These are phyloP conservation scores for Tulasnella sp. DNA, from an alignment of 768 basidiomycete genomes.

Conservation along the genomic window DNA sequence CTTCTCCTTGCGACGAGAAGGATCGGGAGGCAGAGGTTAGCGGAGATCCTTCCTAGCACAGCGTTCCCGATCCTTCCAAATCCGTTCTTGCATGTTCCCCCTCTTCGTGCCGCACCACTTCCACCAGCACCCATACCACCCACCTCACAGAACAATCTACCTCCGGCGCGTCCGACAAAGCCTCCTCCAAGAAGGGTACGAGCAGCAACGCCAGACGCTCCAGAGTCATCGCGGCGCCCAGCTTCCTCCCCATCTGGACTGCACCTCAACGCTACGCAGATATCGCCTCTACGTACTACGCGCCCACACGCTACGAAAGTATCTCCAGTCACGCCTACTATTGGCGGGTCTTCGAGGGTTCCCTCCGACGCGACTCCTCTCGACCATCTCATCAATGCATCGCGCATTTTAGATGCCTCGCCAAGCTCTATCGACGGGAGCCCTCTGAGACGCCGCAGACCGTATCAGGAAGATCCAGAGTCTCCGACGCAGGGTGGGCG, in stretches of 20 bases:
- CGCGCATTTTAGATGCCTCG: background rate
- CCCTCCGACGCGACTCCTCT: background rate
- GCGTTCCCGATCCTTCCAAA: background rate
- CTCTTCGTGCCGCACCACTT: background rate
- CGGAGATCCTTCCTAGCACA: background rate
- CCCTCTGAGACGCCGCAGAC: too few relatives aligned
- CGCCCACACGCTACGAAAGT: too few relatives aligned
- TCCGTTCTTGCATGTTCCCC: background rate
- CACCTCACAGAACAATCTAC: background rate
- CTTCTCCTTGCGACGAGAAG: conserved; percentile 17
- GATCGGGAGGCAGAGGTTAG: conserved; percentile 11
- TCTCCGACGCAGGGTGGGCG: too few relatives aligned
- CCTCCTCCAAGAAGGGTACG: background rate
- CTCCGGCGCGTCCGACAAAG: background rate
- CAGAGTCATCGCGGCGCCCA: too few relatives aligned
- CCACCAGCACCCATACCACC: background rate
- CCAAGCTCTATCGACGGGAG: too few relatives aligned
- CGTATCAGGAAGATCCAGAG: too few relatives aligned
- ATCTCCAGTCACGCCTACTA: too few relatives aligned
- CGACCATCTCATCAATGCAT: conserved; percentile 16
- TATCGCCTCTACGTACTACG: too few relatives aligned
- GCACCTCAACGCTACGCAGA: background rate
- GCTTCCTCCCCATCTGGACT: too few relatives aligned
- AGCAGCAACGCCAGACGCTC: too few relatives aligned
- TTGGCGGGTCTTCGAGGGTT: too few relatives aligned